Percentiles rank a stretch among this genome's conserved stretches.
Evolutionary conservation across 192 early-diverging fungal genomes (phyloP).

Genomic region (Backusella australiensis): DNA sequence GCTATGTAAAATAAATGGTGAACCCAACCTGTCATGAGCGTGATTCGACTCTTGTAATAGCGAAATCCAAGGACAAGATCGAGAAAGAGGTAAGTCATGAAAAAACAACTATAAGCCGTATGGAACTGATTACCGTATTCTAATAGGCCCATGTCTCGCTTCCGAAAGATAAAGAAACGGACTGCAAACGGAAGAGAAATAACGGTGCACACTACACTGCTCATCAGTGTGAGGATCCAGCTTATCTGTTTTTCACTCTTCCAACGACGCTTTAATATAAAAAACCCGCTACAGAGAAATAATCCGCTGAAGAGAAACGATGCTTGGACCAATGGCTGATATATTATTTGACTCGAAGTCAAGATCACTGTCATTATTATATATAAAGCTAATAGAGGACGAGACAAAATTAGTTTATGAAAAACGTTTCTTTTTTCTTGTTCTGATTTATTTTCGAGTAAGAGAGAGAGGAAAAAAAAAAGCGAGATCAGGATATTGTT

Average conservation of each 20-base stretch:
- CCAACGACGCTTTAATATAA: neutral
- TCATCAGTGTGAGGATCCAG: slow-evolving; percentile 23
- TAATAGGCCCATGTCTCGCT: slow-evolving; percentile 8
- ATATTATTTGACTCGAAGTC: neutral
- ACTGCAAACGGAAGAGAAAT: slow-evolving; percentile 11
- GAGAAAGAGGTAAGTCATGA: slow-evolving; percentile 48
- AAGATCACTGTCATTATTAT: neutral
- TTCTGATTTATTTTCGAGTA: neutral
- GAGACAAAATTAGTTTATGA: neutral
- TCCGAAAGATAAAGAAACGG: slow-evolving; percentile 11
- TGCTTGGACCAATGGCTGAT: neutral
- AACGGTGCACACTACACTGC: slow-evolving; percentile 19
- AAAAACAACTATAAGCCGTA: slow-evolving; percentile 45
- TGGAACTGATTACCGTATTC: slow-evolving; percentile 18
- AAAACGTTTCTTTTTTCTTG: neutral
- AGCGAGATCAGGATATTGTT: neutral
- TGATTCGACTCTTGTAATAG: slow-evolving; percentile 51
- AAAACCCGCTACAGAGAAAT: neutral
- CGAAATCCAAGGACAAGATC: slow-evolving; percentile 50
- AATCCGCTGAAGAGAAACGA: neutral
- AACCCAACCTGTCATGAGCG: slow-evolving; percentile 51
- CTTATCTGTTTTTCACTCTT: slow-evolving; percentile 22
- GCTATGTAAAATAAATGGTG: slow-evolving; percentile 58
- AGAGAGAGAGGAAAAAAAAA: neutral
- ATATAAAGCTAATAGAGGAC: neutral